These are phyloP conservation scores for Ophiostoma novo-ulmi DNA, from an alignment of 2,329 filamentous ascomycete species.

Conservation along the genomic window DNA sequence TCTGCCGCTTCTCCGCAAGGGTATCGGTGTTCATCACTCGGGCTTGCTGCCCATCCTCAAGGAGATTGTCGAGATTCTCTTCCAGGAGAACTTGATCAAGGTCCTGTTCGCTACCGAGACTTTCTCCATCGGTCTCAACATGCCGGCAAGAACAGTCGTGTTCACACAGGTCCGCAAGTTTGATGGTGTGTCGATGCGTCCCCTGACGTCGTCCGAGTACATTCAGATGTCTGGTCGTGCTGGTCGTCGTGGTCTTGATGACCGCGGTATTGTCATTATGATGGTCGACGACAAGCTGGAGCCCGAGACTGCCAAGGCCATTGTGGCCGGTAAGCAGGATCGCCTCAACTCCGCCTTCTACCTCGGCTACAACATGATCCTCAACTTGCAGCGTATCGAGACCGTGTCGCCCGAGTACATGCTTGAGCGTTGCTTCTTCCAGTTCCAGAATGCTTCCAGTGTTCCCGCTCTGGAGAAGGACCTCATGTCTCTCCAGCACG, in stretches of 20 bases:
- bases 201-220: slow-evolving; percentile 91
- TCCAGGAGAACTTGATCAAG: slow-evolving; percentile 97
- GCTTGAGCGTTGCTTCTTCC: slow-evolving; percentile 96
- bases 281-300: slow-evolving; percentile 98
- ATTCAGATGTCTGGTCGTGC: slow-evolving; percentile 98
- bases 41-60: slow-evolving; percentile 92
- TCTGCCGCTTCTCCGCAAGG: slow-evolving; percentile 78
- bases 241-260: slow-evolving; percentile 92
- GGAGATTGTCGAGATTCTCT: slow-evolving; percentile 97
- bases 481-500: slow-evolving; percentile 68
- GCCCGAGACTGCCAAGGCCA: slow-evolving; percentile 85
- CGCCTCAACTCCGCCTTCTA: slow-evolving; percentile 97
- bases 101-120: slow-evolving; percentile 97
- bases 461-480: slow-evolving; percentile 81
- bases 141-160: slow-evolving; percentile 99
- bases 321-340: slow-evolving; percentile 94
- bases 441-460: slow-evolving; percentile 92
- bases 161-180: slow-evolving; percentile 96
- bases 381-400: slow-evolving; percentile 95
- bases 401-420: slow-evolving; percentile 98
- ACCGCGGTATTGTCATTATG: slow-evolving; percentile 98
- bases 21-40: slow-evolving; percentile 96
- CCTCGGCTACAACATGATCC: slow-evolving; percentile 97
- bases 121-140: slow-evolving; percentile 97
- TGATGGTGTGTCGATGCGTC: slow-evolving; percentile 73